Evolutionary conservation across 352 stramenopile genomes (phyloP), one percentile per base, ranked within the genome.

Genomic region (Pythium guiyangense): DNA sequence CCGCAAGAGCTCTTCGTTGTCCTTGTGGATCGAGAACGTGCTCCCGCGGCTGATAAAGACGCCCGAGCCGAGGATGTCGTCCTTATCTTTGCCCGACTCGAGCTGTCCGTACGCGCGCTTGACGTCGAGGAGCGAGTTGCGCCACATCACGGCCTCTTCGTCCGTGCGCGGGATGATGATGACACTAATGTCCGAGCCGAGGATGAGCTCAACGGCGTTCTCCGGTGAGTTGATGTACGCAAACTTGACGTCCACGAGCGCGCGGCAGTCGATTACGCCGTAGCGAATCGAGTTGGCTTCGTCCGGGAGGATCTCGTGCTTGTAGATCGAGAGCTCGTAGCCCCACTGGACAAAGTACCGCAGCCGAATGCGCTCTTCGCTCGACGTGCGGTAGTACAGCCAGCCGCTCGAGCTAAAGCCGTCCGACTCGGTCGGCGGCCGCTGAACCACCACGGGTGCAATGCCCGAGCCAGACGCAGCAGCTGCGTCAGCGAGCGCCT

Each of bases 291-390:
- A 76, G 18, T 65, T 78, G 5, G 74, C 70, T 56, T 96, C 86
- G 43, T 96, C 82, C 25, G 79, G 71, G 11, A 90, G 59, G 6
- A 96, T 68, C 54, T 94, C 84, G 66, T 96, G 86, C 69, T 96
- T 96, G 69, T 92, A 96, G 60, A 96, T 96, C 8, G 86, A 92
- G 11, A 96, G 66, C 49, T 96, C 86, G 58, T 88, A 91, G 10
- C 86, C 86, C 80, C 81, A 92, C 52, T 92, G 84, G 37, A 96
- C 84, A 51, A 96, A 96, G 62, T 92, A 96, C 4, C 86, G 84
- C 49, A 88, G 67, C 9, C 84, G 83, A 20, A 92, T 78, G 3
- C 86, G 86, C 51, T 96, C 84, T 59, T 93, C 82, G 9, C 77
- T 90, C 9, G 80, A 85, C 1, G 81, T 93, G 27, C 83, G 81